Conservation (phyloP, 345 rosid species). For the Brassica nigra region DNA sequence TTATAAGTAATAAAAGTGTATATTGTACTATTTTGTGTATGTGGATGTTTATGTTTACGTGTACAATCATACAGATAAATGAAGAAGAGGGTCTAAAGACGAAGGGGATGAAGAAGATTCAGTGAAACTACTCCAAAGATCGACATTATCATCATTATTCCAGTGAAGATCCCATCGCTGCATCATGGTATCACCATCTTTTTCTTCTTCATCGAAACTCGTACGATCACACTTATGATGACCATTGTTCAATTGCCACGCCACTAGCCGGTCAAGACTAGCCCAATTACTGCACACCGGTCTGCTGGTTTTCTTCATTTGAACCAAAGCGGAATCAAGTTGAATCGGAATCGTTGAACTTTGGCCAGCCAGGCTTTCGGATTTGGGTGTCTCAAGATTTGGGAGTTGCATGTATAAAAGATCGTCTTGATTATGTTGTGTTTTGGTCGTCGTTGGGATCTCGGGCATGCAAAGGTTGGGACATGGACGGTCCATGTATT, state of each 20-base stretch:
- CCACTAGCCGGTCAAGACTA: conserved; percentile 79
- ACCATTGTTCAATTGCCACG: conserved; percentile 78
- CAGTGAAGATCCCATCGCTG: conserved; percentile 38
- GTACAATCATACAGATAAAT: conserved; percentile 62
- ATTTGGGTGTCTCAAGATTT: conserved; percentile 59
- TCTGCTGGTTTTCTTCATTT: conserved; percentile 30
- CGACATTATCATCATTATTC: conserved; percentile 43
- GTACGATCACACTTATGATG: conserved; percentile 54
- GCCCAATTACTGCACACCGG: conserved; percentile 67
- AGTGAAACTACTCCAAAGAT: conserved; percentile 65
- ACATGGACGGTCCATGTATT: conserved; percentile 62
- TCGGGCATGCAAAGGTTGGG: conserved; percentile 53
- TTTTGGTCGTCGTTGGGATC: conserved; percentile 38
- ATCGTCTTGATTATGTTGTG: conserved; percentile 28
- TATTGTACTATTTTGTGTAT: conserved; percentile 6
- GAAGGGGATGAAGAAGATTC: conserved; percentile 61
- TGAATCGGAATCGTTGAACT: conserved; percentile 34
- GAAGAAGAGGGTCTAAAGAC: conserved; percentile 67
- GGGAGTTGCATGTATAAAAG: conserved; percentile 67
- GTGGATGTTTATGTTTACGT: neutral
- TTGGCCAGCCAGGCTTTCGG: conserved; percentile 47
- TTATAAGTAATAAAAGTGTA: neutral
- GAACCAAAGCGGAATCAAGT: conserved; percentile 32
- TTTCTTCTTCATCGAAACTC: conserved; percentile 46
- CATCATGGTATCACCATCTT: conserved; percentile 46